These are phyloP conservation scores for Globisporangium canariense DNA, from an alignment of 352 stramenopile species.

Conservation along the genomic window DNA sequence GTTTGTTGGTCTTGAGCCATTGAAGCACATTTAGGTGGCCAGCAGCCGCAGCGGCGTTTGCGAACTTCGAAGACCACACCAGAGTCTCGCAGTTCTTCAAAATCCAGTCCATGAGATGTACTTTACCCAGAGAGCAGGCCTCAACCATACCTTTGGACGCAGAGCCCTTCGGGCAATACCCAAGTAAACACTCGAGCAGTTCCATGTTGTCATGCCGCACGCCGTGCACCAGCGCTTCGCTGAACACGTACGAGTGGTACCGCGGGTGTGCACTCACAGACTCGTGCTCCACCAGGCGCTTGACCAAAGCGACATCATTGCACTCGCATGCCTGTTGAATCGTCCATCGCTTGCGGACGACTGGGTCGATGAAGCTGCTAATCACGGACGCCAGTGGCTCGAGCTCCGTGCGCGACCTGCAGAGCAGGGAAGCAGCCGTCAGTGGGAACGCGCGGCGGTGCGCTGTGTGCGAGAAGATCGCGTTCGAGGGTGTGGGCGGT, in stretches of 20 bases:
- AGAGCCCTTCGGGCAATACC: not conserved
- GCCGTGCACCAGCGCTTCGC: not conserved
- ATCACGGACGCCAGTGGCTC: conserved; percentile 2
- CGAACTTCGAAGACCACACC: not conserved
- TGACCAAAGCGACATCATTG: not conserved
- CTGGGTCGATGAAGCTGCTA: conserved; percentile 1
- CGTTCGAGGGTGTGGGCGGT: not conserved
- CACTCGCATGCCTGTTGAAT: conserved; percentile 2
- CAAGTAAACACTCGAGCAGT: conserved; percentile 1
- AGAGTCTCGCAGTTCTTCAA: not conserved
- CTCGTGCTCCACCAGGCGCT: not conserved
- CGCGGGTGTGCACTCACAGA: not conserved
- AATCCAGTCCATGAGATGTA: conserved; percentile 6
- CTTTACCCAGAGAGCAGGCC: not conserved
- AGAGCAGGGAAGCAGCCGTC: not conserved
- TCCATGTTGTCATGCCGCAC: not conserved
- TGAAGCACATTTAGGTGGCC: not conserved
- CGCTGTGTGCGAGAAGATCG: not conserved
- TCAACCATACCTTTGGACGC: not conserved
- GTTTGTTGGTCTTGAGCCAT: not conserved
- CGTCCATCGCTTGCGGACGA: not conserved
- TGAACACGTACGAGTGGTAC: conserved; percentile 4
- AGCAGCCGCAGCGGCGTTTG: not conserved
- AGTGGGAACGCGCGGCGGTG: conserved; percentile 2
- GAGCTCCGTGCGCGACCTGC: not conserved